Evolutionary conservation across 2,329 filamentous ascomycete genomes (phyloP).

Genomic region (Orbilia brochopaga): DNA sequence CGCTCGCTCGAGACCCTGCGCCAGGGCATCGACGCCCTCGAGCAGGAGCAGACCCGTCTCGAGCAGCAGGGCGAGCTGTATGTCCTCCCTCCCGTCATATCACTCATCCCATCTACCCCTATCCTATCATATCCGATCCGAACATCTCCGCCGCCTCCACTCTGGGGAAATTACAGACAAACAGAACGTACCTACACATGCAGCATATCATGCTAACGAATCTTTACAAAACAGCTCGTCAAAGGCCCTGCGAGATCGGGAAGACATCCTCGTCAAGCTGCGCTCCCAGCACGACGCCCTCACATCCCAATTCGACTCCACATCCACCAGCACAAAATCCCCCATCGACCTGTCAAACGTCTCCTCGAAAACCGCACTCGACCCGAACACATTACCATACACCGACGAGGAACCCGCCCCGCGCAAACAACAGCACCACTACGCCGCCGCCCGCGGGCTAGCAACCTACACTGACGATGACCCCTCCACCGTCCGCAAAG

Average conservation of each 20-base stretch:
- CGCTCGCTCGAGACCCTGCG: constrained; percentile 85
- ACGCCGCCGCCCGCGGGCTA: constrained; percentile 65
- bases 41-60: constrained; percentile 69
- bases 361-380: constrained; percentile 30
- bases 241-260: constrained; percentile 55
- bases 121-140: constrained; percentile 52
- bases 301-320: constrained; percentile 52
- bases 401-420: constrained; percentile 29
- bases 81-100: constrained; percentile 56
- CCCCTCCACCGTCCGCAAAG: constrained; percentile 65
- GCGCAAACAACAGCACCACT: constrained; percentile 67
- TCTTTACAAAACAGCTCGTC: constrained; percentile 54
- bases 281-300: constrained; percentile 53
- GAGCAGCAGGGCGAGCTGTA: constrained; percentile 69
- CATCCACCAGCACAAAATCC: constrained; percentile 29
- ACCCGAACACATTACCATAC: constrained; percentile 42
- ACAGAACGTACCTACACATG: not conserved
- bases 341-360: constrained; percentile 52
- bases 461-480: constrained; percentile 57
- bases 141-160: constrained; percentile 16
- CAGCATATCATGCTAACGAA: constrained; percentile 7
- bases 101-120: constrained; percentile 53
- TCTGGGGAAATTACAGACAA: constrained; percentile 8
- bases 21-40: constrained; percentile 75
- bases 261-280: constrained; percentile 54